Evolutionary conservation across 495 filamentous ascomycete species (phyloP).

Genomic region (Talaromyces thailandensis): DNA sequence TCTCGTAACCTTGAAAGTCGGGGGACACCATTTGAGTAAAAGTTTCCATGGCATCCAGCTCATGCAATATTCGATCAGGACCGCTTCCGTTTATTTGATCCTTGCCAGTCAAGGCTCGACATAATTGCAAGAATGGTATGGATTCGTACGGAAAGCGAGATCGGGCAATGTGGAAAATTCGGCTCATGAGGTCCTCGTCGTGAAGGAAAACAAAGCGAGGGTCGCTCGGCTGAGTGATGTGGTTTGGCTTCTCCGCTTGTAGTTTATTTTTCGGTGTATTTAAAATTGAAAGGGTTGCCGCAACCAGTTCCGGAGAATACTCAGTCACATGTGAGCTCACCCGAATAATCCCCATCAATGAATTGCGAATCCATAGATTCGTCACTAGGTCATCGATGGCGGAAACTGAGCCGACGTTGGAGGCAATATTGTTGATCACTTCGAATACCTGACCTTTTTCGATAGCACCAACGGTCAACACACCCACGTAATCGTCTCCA

Average conservation of each 20-base stretch:
- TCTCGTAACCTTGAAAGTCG: constrained; percentile 59
- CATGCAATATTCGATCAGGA: constrained; percentile 37
- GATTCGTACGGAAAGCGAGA: constrained; percentile 82
- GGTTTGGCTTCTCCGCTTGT: constrained; percentile 20
- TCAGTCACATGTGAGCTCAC: constrained; percentile 45
- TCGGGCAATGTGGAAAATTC: constrained; percentile 51
- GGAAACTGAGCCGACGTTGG: constrained; percentile 24
- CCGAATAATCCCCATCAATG: constrained; percentile 58
- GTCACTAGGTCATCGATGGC: constrained; percentile 32
- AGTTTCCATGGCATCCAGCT: constrained; percentile 54
- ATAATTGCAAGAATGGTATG: constrained; percentile 64
- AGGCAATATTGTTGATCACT: constrained; percentile 48
- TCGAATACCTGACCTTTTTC: constrained; percentile 51
- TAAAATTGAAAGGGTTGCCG: constrained; percentile 51
- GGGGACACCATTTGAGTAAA: constrained; percentile 65
- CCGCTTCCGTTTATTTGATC: constrained; percentile 38
- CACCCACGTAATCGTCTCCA: constrained; percentile 37
- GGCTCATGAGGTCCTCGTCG: constrained; percentile 44
- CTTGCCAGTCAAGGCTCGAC: constrained; percentile 40
- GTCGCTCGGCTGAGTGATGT: constrained; percentile 29
- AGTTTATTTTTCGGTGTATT: constrained; percentile 22
- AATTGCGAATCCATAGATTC: constrained; percentile 39
- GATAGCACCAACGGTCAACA: constrained; percentile 44
- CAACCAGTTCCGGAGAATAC: constrained; percentile 59
- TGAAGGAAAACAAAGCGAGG: constrained; percentile 44